Conservation (phyloP, 495 filamentous ascomycete species). For the Trichoderma erinaceum region DNA sequence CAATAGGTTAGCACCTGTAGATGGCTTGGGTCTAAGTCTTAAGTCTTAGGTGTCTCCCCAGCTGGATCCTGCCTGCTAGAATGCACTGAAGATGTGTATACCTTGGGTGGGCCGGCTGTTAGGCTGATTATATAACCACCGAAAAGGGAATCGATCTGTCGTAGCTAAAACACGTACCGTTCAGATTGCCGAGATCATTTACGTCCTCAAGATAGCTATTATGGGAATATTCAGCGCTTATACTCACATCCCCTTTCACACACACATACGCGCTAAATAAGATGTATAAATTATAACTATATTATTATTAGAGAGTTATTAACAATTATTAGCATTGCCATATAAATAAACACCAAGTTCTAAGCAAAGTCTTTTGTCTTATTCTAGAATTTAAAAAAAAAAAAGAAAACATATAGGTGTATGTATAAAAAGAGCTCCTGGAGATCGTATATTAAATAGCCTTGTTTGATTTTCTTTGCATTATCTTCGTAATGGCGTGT, state of each 20-base stretch:
- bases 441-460: background rate
- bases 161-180: no score
- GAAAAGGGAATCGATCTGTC: no score
- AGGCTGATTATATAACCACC: no score
- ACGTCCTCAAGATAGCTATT: no score
- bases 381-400: background rate
- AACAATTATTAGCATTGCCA: background rate
- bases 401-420: background rate
- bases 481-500: constrained; percentile 89
- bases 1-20: no score
- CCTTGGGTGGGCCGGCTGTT: no score
- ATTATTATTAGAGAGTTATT: background rate
- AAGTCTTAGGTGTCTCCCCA: background rate
- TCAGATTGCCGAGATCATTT: no score
- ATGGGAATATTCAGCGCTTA: no score
- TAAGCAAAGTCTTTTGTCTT: background rate
- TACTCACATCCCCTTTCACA: no score
- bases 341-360: background rate
- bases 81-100: no score
- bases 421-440: background rate
- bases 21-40: no score
- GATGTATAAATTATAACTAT: background rate
- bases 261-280: background rate
- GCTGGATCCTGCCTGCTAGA: no score
- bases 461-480: constrained; percentile 43